Conservation (phyloP, 768 basidiomycete genomes). For the Pilatotrama ljubarskyi region DNA sequence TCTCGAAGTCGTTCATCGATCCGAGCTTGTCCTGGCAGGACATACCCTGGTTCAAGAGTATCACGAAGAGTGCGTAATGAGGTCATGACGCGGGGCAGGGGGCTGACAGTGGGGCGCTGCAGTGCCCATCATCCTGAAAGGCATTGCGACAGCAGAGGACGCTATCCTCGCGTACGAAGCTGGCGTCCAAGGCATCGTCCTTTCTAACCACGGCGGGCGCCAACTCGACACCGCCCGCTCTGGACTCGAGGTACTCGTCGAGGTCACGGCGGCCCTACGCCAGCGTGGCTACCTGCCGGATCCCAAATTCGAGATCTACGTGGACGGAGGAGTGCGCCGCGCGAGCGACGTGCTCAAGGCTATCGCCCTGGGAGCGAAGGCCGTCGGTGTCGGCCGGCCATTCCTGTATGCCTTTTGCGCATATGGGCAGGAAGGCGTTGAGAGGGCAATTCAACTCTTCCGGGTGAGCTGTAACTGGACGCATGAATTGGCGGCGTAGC, state of each 20-base stretch:
- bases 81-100: too few relatives aligned
- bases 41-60: constrained; percentile 61
- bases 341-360: constrained; percentile 89
- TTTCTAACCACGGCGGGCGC: constrained; percentile 87
- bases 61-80: constrained; percentile 49
- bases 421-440: constrained; percentile 85
- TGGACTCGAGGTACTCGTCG: constrained; percentile 86
- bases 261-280: constrained; percentile 74
- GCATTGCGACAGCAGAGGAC: constrained; percentile 83
- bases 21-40: constrained; percentile 87
- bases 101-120: not conserved
- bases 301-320: constrained; percentile 75
- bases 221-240: constrained; percentile 72
- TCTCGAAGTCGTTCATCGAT: constrained; percentile 84
- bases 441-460: constrained; percentile 74
- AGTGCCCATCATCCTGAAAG: constrained; percentile 93
- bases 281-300: constrained; percentile 71
- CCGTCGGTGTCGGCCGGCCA: constrained; percentile 80
- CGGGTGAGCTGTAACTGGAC: constrained; percentile 43
- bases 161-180: constrained; percentile 81
- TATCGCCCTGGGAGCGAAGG: constrained; percentile 80
- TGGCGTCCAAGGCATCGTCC: constrained; percentile 72
- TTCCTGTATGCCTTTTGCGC: constrained; percentile 84
- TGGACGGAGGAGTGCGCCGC: constrained; percentile 89
- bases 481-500: not conserved